These are phyloP conservation scores for Albugo candida DNA, from an alignment of 352 stramenopile species.

Conservation along the genomic window DNA sequence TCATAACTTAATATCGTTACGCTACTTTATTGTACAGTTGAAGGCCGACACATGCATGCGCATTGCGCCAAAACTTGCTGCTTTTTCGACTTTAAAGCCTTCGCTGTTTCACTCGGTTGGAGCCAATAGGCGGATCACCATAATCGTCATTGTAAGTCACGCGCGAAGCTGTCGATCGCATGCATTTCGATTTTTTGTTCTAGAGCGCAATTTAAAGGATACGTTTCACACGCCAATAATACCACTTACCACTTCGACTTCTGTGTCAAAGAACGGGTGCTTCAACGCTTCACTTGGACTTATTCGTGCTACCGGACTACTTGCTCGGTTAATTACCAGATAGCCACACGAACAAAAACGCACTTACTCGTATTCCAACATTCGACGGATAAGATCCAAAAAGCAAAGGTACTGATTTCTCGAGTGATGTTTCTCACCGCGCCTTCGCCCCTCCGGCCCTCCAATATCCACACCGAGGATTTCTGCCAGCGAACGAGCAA, in stretches of 20 bases:
- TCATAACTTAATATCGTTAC: too few relatives aligned
- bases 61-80: too few relatives aligned
- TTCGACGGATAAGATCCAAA: conserved; percentile 85
- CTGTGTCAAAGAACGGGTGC: conserved; percentile 80
- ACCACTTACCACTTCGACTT: neutral
- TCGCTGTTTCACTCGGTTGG: conserved; percentile 22
- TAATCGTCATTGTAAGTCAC: conserved; percentile 12
- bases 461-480: conserved; percentile 31
- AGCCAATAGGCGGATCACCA: conserved; percentile 3
- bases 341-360: neutral
- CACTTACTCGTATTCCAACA: conserved; percentile 89
- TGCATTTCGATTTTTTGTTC: conserved; percentile 26
- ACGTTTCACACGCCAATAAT: neutral
- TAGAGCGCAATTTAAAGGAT: neutral
- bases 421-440: conserved; percentile 46
- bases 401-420: conserved; percentile 82
- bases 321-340: conserved; percentile 1
- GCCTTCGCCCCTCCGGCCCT: conserved; percentile 16
- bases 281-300: conserved; percentile 80
- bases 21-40: too few relatives aligned
- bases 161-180: conserved; percentile 20
- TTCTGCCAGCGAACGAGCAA: conserved; percentile 17
- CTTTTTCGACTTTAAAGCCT: conserved; percentile 10
- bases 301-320: conserved; percentile 76
- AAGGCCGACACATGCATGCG: too few relatives aligned